Conservation (phyloP, 2,329 filamentous ascomycete genomes). For the Scedosporium aurantiacum region DNA sequence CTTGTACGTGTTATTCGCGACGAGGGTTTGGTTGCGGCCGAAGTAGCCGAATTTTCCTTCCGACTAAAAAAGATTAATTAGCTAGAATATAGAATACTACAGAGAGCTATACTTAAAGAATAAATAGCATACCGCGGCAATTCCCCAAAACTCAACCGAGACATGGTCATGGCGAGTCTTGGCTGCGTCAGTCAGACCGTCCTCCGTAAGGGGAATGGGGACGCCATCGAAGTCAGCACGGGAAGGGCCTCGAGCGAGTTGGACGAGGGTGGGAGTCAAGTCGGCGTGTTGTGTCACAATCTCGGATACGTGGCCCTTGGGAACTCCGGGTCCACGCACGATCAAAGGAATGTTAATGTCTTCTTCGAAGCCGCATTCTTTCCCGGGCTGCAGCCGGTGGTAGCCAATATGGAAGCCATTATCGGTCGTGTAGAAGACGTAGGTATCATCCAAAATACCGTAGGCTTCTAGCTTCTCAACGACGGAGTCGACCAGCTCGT, state of each 20-base stretch:
- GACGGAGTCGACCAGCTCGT: conserved; percentile 31
- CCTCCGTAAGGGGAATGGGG: conserved; percentile 26
- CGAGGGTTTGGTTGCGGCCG: neutral
- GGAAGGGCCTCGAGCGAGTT: conserved; percentile 20
- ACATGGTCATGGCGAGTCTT: conserved; percentile 33
- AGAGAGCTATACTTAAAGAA: too few relatives aligned
- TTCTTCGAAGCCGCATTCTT: conserved; percentile 38
- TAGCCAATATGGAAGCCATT: conserved; percentile 44
- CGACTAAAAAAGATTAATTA: too few relatives aligned
- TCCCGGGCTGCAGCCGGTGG: conserved; percentile 39
- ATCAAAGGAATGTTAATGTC: conserved; percentile 41
- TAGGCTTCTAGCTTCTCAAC: conserved; percentile 21
- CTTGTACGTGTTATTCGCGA: conserved; percentile 42
- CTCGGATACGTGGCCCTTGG: conserved; percentile 22
- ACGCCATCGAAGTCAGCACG: conserved; percentile 40
- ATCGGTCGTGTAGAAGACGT: conserved; percentile 40
- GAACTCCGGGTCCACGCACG: conserved; percentile 36
- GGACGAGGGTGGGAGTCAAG: conserved; percentile 42
- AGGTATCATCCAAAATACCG: conserved; percentile 29
- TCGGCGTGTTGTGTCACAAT: conserved; percentile 40
- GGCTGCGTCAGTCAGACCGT: conserved; percentile 11
- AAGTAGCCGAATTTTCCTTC: conserved; percentile 17
- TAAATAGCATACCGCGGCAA: too few relatives aligned
- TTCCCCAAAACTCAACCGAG: conserved; percentile 42
- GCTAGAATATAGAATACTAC: too few relatives aligned